These are phyloP conservation scores for Colletotrichum paranaense DNA, from an alignment of 2,329 filamentous ascomycete species.

Conservation along the genomic window DNA sequence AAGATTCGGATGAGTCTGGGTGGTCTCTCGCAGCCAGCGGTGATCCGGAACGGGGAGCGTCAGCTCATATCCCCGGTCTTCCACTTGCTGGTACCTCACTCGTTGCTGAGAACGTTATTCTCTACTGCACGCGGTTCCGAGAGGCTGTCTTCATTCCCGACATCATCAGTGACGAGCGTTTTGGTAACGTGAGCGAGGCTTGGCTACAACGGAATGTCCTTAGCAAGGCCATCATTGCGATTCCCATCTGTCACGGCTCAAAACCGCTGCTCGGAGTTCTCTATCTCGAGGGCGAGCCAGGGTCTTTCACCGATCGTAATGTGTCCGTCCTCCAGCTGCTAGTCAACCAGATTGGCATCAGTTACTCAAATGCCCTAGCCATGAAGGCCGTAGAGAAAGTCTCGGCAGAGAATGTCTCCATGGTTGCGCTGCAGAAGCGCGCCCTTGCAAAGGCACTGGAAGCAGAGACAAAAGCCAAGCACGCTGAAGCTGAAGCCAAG, in stretches of 20 bases:
- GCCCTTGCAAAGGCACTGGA: slow-evolving; percentile 78
- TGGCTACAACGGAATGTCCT: slow-evolving; percentile 77
- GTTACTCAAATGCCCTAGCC: slow-evolving; percentile 74
- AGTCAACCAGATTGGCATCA: slow-evolving; percentile 82
- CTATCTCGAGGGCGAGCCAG: slow-evolving; percentile 80
- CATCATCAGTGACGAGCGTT: slow-evolving; percentile 79
- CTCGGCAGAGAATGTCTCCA: slow-evolving; percentile 80
- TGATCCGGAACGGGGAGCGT: slow-evolving; percentile 75
- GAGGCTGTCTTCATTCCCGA: slow-evolving; percentile 82
- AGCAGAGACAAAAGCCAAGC: slow-evolving; percentile 81
- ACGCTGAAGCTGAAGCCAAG: slow-evolving; percentile 80
- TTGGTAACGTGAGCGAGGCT: slow-evolving; percentile 77
- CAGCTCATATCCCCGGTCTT: slow-evolving; percentile 73
- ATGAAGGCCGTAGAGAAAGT: slow-evolving; percentile 81
- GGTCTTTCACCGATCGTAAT: slow-evolving; percentile 81
- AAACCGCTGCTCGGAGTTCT: slow-evolving; percentile 78
- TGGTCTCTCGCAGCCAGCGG: slow-evolving; percentile 83
- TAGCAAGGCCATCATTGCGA: slow-evolving; percentile 81
- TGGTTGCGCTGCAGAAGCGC: slow-evolving; percentile 81
- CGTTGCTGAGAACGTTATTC: slow-evolving; percentile 80
- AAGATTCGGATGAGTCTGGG: slow-evolving; percentile 70
- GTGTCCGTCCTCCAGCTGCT: slow-evolving; percentile 75
- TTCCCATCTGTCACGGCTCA: slow-evolving; percentile 80
- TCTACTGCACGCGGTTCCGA: slow-evolving; percentile 81
- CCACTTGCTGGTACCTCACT: slow-evolving; percentile 73